A percentile compares a stretch with the other conserved stretches of the same genome.
These are phyloP conservation scores for Boechera retrofracta DNA, from an alignment of 345 rosid genomes.

Conservation along the genomic window DNA sequence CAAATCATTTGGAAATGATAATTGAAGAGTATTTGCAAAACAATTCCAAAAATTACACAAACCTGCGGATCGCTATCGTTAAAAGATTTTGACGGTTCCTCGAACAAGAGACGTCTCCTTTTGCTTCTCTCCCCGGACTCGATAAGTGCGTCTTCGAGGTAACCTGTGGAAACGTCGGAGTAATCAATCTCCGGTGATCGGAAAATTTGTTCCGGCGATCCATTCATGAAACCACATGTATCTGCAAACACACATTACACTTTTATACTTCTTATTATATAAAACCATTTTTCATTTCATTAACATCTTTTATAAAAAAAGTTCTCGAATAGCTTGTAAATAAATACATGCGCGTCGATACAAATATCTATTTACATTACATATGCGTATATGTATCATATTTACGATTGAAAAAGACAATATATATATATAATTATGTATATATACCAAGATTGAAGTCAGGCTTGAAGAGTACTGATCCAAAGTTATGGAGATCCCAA, in stretches of 20 bases:
- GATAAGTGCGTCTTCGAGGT: slow-evolving; percentile 81
- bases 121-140: slow-evolving; percentile 71
- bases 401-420: background rate
- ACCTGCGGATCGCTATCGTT: slow-evolving; percentile 32
- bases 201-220: slow-evolving; percentile 40
- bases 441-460: slow-evolving; percentile 71
- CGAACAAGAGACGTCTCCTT: slow-evolving; percentile 63
- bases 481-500: slow-evolving; percentile 89
- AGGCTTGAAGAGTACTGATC: slow-evolving; percentile 65
- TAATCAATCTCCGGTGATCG: slow-evolving; percentile 48
- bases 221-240: slow-evolving; percentile 55
- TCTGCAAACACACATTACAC: slow-evolving; percentile 29
- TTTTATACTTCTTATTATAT: background rate
- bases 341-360: slow-evolving; percentile 18
- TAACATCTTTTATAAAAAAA: background rate
- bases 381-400: slow-evolving; percentile 5
- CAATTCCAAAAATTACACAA: background rate
- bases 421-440: background rate
- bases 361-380: background rate
- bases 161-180: slow-evolving; percentile 80
- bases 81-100: slow-evolving; percentile 32
- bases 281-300: background rate
- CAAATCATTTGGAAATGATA: slow-evolving; percentile 37
- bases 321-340: background rate
- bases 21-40: background rate